A percentile compares a stretch with the other conserved stretches of the same genome.
Evolutionary conservation across 2,329 filamentous ascomycete genomes (phyloP).

Genomic region (Botrytis aclada): DNA sequence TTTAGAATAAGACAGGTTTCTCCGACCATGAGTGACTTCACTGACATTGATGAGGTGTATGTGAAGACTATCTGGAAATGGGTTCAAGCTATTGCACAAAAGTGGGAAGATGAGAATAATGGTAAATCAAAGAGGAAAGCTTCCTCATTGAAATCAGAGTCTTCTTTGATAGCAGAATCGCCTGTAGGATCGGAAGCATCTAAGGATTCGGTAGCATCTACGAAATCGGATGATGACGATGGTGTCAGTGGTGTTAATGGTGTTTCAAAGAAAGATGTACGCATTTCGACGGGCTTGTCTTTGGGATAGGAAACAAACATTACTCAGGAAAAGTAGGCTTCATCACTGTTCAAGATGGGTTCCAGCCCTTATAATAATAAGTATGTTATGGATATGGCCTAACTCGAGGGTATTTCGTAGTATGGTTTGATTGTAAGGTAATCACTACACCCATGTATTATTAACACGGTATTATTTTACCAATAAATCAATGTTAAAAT

Average conservation of each 20-base stretch:
- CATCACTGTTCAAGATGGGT: neutral
- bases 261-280: neutral
- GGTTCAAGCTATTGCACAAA: neutral
- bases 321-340: neutral
- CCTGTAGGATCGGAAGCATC: neutral
- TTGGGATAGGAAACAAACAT: neutral
- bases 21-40: neutral
- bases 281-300: neutral
- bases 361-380: neutral
- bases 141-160: neutral
- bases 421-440: neutral
- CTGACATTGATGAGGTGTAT: neutral
- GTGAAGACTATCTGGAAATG: neutral
- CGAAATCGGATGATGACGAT: neutral
- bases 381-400: neutral
- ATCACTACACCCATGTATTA: neutral
- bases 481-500: neutral
- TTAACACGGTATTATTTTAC: neutral
- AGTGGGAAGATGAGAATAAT: neutral
- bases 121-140: neutral
- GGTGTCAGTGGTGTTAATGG: neutral
- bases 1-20: slow-evolving; percentile 5
- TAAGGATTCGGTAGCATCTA: neutral
- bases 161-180: neutral
- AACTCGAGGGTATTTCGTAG: neutral